A percentile compares a stretch with the other conserved stretches of the same genome.
Evolutionary conservation across 176 grass and related monocot genomes (phyloP).

Genomic region (Oryza punctata): DNA sequence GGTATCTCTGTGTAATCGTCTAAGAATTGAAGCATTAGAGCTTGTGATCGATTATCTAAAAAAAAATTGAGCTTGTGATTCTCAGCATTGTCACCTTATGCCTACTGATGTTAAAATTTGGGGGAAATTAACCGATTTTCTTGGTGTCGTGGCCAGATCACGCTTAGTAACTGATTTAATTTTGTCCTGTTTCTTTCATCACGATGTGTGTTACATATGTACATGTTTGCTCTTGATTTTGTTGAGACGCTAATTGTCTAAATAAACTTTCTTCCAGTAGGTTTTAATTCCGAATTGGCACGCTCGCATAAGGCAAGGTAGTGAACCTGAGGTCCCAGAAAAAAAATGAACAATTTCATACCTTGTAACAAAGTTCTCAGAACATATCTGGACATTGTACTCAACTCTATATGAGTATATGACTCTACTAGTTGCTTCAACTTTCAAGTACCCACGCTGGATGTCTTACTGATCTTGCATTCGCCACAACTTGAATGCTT

Average conservation of each 20-base stretch:
- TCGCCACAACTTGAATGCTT: not conserved
- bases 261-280: not conserved
- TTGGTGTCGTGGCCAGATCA: not conserved
- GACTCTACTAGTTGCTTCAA: no score
- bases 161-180: not conserved
- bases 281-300: not conserved
- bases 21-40: not conserved
- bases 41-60: not conserved
- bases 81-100: not conserved
- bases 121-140: not conserved
- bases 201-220: not conserved
- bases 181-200: not conserved
- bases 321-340: conserved; percentile 1
- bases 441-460: no score
- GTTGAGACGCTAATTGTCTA: not conserved
- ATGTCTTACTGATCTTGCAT: conserved; percentile 1
- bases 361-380: not conserved
- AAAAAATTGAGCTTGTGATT: not conserved
- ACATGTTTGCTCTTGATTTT: not conserved
- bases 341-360: conserved; percentile 2
- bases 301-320: not conserved
- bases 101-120: not conserved
- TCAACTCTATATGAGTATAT: not conserved
- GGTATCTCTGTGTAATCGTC: not conserved
- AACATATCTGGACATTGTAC: not conserved